phyloP scores from a whole-genome alignment of 2,329 filamentous ascomycete species.

The Diaporthe citri region DNA sequence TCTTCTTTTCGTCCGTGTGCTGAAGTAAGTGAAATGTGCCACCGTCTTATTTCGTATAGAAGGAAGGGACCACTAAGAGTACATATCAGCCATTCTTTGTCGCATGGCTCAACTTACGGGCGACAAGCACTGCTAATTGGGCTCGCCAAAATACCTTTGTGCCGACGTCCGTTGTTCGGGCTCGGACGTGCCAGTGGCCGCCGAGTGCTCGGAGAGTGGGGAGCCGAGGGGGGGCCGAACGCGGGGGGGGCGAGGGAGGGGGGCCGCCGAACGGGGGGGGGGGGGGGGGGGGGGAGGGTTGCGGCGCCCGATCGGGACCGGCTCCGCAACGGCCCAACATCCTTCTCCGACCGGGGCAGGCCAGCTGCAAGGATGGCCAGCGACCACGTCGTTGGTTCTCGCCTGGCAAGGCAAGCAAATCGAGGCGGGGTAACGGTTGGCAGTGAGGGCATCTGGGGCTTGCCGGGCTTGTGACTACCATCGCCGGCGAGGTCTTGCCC shows the following conservation, averaged over 20 bases:
- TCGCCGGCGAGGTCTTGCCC: neutral
- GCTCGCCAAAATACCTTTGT: neutral
- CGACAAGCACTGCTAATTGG: neutral
- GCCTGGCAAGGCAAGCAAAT: neutral
- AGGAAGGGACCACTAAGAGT: neutral
- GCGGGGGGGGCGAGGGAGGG: no score
- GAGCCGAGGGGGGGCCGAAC: no score
- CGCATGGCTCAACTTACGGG: neutral
- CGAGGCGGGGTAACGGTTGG: neutral
- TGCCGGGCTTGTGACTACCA: neutral
- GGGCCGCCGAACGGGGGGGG: no score
- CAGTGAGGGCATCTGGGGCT: neutral
- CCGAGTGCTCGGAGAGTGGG: neutral
- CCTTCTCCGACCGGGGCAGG: neutral
- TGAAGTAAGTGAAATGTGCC: neutral
- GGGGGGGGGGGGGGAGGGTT: neutral
- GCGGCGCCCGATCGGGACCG: neutral
- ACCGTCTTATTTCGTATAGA: neutral
- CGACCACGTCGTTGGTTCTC: neutral
- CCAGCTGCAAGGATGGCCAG: neutral
- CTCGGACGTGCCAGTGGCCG: neutral
- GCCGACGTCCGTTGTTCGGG: neutral
- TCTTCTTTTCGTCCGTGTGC: neutral
- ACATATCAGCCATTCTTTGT: neutral
- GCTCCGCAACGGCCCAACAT: neutral